Base-by-base conservation (phyloP, 768 basidiomycete genomes). In the Stropharia rugosoannulata region DNA sequence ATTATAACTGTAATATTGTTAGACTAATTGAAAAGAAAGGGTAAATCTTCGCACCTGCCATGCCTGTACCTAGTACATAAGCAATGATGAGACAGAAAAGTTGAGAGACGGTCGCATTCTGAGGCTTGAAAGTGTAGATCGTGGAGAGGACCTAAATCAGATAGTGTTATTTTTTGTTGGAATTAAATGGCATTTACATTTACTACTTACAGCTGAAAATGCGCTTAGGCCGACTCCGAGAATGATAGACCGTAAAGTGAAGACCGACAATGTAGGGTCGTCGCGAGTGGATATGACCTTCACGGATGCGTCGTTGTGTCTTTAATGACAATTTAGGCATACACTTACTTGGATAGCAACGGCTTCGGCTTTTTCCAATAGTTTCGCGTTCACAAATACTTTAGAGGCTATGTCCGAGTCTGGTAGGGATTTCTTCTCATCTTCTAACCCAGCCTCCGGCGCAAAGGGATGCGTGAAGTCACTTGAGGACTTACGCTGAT, bases 51-150 rank as follows among this genome's bases (percentile, higher is more conserved):
- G 38, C 46, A 76, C 76, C 62, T 36, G 75, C 70, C 76, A 82
- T 80, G 0, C 73, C 76, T 4, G 73, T 76, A 1, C 81, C 81
- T 3, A 83, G 68, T 19, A 82, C 75, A 61, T 83, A 81, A 1
- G 81, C 80, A 57, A 83, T 80, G 57, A 83, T 80, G 25, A 82
- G 68, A 56, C 76, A 79, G 68, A 83, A 84, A 2, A 83, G 68
- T 55, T 82, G 79, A 5, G 80, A 82, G 1, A 83, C 82, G 0
- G 72, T 68, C 2, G 81, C 80, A 62, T 78, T 79, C 71, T 82
- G 71, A 12, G 68, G 70, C 65, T 73, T 75, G 65, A 70, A 71
- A 5, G 68, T 74, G 59, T 74, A 74, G 19, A 73, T 74, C 22
- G 70, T 75, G 16, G 59, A 70, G 29, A 70, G 64, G 44, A 71